Conservation (phyloP, 2,329 filamentous ascomycete species). For the Colletotrichum agaves region DNA sequence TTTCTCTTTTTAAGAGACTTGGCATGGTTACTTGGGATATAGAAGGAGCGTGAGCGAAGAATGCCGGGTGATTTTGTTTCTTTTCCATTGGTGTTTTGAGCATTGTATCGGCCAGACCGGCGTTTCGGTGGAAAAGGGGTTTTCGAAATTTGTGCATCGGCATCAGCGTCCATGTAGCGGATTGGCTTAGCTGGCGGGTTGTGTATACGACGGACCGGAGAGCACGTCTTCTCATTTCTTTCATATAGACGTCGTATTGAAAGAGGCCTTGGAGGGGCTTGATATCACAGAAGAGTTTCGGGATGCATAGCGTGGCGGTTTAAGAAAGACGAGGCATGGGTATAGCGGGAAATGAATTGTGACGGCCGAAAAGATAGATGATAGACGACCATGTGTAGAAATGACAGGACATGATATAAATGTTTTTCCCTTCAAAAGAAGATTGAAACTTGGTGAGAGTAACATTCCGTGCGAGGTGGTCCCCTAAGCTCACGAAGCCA, state of each 20-base stretch:
- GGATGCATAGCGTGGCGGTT: slow-evolving; percentile 1
- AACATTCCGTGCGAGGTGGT: no score
- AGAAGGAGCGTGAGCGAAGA: no score
- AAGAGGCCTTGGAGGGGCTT: no score
- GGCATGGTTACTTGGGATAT: not conserved
- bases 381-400: not conserved
- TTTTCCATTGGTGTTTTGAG: not conserved
- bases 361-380: not conserved
- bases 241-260: no score
- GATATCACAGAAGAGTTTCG: not conserved
- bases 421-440: no score
- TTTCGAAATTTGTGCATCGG: not conserved
- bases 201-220: no score
- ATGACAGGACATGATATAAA: no score
- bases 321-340: not conserved
- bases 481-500: no score
- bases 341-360: not conserved
- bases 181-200: not conserved
- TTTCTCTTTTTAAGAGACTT: no score
- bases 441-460: no score
- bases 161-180: not conserved
- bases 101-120: slow-evolving; percentile 5
- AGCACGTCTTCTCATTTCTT: no score
- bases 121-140: slow-evolving; percentile 19
- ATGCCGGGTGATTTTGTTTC: not conserved